Base-by-base conservation (phyloP, 2,329 filamentous ascomycete genomes). In the Magnaporthiopsis incrustans region DNA sequence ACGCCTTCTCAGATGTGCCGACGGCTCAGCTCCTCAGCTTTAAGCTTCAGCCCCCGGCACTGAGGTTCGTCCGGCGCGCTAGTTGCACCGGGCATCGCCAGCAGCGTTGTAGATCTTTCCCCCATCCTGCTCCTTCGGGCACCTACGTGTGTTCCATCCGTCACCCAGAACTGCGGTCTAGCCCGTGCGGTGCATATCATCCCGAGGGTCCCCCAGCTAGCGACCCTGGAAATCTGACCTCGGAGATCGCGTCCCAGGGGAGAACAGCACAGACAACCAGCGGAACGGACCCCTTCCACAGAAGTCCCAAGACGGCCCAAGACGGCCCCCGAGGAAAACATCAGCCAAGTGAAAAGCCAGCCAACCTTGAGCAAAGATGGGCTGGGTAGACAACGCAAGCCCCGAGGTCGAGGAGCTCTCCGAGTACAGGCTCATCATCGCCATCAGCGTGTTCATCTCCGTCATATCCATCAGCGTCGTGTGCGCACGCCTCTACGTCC, bases 371-470 rank as follows among this genome's bases (percentile, higher is more conserved):
- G 7, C 64, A 70, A 70, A 60, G 26, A 83, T 83, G 81, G 76
- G 72, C 64, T 84, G 81, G 81, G 81, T 85, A 59, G 68, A 77
- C 58, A 78, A 83, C 72, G 81, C 79, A 61, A 73, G 78, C 10
- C 73, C 77, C 8, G 78, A 79, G 68, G 73, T 83, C 30, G 74
- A 84, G 59, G 74, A 71, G 26, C 67, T 73, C 64, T 84, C 82
- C 3, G 73, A 83, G 62, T 84, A 79, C 66, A 76, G 71, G 26
- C 75, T 74, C 44, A 83, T 85, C 57, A 73, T 85, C 30, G 73
- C 75, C n/a, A 77, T 85, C 30, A 81, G 78, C 66, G 65, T 78
- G n/a, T 70, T 75, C 26, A 68, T 84, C 18, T 79, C 80, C 0
- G 63, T 76, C 0, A 63, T 82, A 4, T 81, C 82, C 64, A 71